Evolutionary conservation across 768 basidiomycete genomes (phyloP).

Genomic region (Serendipita sp.): DNA sequence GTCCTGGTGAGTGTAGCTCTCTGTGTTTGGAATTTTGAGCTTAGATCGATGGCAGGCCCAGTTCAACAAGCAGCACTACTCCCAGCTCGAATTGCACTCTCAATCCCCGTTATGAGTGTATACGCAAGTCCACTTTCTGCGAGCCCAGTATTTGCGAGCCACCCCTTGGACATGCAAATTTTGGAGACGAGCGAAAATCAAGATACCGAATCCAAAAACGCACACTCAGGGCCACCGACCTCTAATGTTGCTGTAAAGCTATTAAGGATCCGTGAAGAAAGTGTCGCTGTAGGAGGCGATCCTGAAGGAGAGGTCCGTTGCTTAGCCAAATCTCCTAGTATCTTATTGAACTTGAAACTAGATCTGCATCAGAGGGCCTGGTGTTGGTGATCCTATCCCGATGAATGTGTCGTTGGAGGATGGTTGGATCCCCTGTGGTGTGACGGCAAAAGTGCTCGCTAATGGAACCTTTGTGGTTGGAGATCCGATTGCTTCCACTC

Average conservation of each 20-base stretch:
- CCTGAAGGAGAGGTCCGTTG: slow-evolving; percentile 37
- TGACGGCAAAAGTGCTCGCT: slow-evolving; percentile 19
- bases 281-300: slow-evolving; percentile 47
- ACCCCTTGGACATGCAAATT: slow-evolving; percentile 72
- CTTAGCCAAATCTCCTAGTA: not conserved
- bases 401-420: slow-evolving; percentile 16
- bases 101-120: slow-evolving; percentile 54
- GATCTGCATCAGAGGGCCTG: slow-evolving; percentile 48
- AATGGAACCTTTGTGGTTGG: slow-evolving; percentile 24
- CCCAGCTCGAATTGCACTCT: slow-evolving; percentile 55
- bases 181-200: slow-evolving; percentile 20
- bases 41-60: slow-evolving; percentile 24
- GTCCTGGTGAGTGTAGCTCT: slow-evolving; percentile 14
- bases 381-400: slow-evolving; percentile 39
- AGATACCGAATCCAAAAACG: slow-evolving; percentile 22
- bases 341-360: not conserved
- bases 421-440: slow-evolving; percentile 19
- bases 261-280: slow-evolving; percentile 44
- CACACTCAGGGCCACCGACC: slow-evolving; percentile 63
- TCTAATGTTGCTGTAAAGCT: slow-evolving; percentile 74
- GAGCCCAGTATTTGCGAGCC: slow-evolving; percentile 66
- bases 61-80: slow-evolving; percentile 35
- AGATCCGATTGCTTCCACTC: not conserved
- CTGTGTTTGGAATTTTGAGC: not conserved
- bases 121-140: slow-evolving; percentile 45